phyloP scores from a whole-genome alignment of 2,329 filamentous ascomycete species.

The Davidsoniella virescens region DNA sequence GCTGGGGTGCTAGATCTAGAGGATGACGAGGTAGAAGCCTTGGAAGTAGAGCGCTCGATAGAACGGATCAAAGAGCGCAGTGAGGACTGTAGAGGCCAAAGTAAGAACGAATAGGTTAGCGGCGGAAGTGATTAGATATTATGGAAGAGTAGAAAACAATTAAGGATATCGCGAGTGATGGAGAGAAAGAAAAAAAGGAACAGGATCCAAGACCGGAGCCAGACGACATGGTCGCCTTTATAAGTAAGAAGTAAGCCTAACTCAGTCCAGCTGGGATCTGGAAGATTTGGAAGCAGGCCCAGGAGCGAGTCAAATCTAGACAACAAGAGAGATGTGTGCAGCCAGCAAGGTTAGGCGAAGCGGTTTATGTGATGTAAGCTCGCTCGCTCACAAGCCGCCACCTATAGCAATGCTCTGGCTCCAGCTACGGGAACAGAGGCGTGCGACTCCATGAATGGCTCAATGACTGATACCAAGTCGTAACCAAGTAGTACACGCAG shows the following conservation, averaged over 20 bases:
- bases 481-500: not conserved
- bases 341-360: too few species aligned
- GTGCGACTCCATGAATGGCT: slow-evolving; percentile 1
- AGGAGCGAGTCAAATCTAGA: too few species aligned
- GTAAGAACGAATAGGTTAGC: not conserved
- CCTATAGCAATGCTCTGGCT: not conserved
- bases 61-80: slow-evolving; percentile 8
- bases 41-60: not conserved
- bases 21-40: not conserved
- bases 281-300: too few species aligned
- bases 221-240: not conserved
- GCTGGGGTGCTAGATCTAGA: not conserved
- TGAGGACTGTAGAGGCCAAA: slow-evolving; percentile 1
- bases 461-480: not conserved
- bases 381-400: too few species aligned
- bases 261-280: too few species aligned
- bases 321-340: too few species aligned
- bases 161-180: not conserved
- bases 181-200: not conserved
- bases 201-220: not conserved
- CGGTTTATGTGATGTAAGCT: too few species aligned
- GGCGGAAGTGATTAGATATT: not conserved
- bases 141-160: not conserved
- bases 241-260: too few species aligned
- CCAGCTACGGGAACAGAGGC: not conserved